Conservation (phyloP, 306 rosid species). For the Vachellia collinsii region DNA sequence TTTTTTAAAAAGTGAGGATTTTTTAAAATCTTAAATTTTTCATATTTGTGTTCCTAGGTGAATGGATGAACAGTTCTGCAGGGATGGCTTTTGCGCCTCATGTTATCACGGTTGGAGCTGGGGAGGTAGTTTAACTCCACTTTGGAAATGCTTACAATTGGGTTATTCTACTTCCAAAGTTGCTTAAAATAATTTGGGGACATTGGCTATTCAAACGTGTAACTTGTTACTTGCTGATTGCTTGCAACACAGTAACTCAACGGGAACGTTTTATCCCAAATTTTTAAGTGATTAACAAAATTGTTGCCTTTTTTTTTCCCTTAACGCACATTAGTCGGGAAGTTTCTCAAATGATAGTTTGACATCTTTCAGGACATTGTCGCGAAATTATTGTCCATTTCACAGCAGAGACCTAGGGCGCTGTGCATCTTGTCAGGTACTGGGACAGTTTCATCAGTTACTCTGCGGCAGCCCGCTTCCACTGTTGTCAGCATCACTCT, state of each 20-base stretch:
- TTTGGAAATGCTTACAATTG: neutral
- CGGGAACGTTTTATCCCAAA: neutral
- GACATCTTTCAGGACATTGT: constrained; percentile 76
- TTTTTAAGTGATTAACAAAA: neutral
- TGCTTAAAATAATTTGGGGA: neutral
- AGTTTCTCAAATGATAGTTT: constrained; percentile 34
- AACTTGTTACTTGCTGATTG: constrained; percentile 11
- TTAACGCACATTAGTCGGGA: neutral
- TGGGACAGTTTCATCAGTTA: constrained; percentile 77
- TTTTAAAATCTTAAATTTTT: constrained; percentile 6
- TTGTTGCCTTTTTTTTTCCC: constrained; percentile 17
- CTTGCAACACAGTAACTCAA: neutral
- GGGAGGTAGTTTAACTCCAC: constrained; percentile 66
- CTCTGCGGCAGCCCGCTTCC: constrained; percentile 91
- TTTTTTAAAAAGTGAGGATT: constrained; percentile 28
- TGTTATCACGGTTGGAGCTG: constrained; percentile 74
- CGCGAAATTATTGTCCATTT: constrained; percentile 67
- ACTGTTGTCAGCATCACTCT: constrained; percentile 63
- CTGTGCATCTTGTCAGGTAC: constrained; percentile 84
- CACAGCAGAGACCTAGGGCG: constrained; percentile 93
- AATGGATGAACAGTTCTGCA: constrained; percentile 98
- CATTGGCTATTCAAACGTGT: neutral
- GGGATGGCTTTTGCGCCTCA: constrained; percentile 95
- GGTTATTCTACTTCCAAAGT: neutral
- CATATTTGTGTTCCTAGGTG: constrained; percentile 58